Evolutionary conservation across 2,329 filamentous ascomycete genomes (phyloP).

Genomic region (Ascochyta lentis): DNA sequence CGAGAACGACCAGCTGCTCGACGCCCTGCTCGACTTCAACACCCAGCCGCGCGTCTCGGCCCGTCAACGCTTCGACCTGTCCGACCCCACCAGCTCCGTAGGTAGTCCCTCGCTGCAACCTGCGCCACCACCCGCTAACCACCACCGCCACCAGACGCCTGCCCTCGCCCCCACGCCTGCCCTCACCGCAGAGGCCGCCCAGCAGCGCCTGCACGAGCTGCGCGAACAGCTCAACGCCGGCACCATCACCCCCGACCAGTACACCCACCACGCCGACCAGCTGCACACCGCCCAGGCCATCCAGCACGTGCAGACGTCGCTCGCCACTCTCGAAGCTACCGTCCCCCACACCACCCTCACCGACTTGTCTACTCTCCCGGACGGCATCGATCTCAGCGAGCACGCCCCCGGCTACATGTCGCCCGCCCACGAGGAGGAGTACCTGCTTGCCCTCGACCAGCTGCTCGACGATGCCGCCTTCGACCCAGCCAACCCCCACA

Average conservation of each 20-base stretch:
- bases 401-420: conserved; percentile 72
- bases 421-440: conserved; percentile 75
- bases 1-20: conserved; percentile 90
- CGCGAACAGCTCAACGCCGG: conserved; percentile 42
- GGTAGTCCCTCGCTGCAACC: too few species aligned
- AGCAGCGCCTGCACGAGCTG: conserved; percentile 43
- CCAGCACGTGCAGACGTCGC: conserved; percentile 37
- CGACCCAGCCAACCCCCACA: conserved; percentile 53
- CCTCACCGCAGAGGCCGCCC: conserved; percentile 31
- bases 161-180: conserved; percentile 19
- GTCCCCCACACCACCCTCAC: conserved; percentile 49
- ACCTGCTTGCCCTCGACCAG: conserved; percentile 70
- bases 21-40: conserved; percentile 90
- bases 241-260: conserved; percentile 40
- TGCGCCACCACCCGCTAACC: neutral
- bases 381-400: conserved; percentile 57
- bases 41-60: conserved; percentile 78
- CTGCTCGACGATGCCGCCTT: conserved; percentile 60
- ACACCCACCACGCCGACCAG: conserved; percentile 30
- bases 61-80: conserved; percentile 76
- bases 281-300: conserved; percentile 26
- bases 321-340: conserved; percentile 51
- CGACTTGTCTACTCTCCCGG: conserved; percentile 40
- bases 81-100: conserved; percentile 23
- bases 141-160: too few species aligned